Evolutionary conservation across 495 filamentous ascomycete genomes (phyloP), one percentile per base, ranked within the genome.

Genomic region (Tuber calosporum): DNA sequence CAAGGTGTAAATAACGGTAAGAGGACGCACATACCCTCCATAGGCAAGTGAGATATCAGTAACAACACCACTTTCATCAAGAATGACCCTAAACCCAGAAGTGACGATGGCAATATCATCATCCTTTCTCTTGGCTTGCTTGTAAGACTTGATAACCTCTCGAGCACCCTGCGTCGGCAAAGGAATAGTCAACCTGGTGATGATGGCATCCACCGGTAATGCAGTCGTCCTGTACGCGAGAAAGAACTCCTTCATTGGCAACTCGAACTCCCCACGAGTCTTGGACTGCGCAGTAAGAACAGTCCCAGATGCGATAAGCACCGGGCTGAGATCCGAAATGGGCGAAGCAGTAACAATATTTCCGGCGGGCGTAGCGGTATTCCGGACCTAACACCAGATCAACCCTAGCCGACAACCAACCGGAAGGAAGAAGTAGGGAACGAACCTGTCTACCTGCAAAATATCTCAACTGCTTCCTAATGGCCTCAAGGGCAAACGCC

Each of bases 21-120:
- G 71, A 71, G 69, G 66, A 22, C 1, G 2, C 2, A 53, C 78
- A 34, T 39, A 79, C 68, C 90, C 94, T 70, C 94, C 94, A 75
- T 96, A 98, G 0, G 94, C 90, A 34, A 97, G 86, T 74, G 90
- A 91, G 45, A 86, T 88, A 75, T 87, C 88, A 66, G 88, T 86
- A 11, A 97, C 92, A 17, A 87, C 81, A 48, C 93, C 86, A 5
- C 83, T 83, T 1, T 90, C 86, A 42, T 87, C 87, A 3, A 98
- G 83, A 4, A 85, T 86, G 9, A 97, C 86, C 66, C 91, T 89
- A 48, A 97, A 82, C 7, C 93, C 91, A 13, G 90, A 88, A 73
- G 94, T 97, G 58, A 97, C 94, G 73, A 98, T 97, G 15, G 94
- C 94, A 81, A 97, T 97, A 83, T 98, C 94, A 82, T 97, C 94